phyloP scores from a whole-genome alignment of 768 basidiomycete species.

The Hortiboletus campestris region DNA sequence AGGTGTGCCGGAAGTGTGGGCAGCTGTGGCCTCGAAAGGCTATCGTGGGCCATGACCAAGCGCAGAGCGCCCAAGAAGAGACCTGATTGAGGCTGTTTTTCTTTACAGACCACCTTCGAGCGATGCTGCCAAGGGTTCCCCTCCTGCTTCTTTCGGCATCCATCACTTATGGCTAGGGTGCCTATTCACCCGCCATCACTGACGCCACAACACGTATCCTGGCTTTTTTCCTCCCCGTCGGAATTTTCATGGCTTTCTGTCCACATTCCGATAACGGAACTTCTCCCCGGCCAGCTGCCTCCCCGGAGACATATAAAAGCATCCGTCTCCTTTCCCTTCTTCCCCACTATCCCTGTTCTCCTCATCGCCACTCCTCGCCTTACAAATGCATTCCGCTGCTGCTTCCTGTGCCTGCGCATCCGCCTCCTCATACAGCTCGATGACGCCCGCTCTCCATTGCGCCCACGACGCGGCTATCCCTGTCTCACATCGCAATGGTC shows the following conservation, averaged over 20 bases:
- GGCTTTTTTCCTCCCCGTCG: conserved; percentile 24
- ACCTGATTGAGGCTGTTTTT: conserved; percentile 19
- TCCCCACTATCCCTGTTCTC: not conserved
- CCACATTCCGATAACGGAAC: conserved; percentile 38
- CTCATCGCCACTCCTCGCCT: not conserved
- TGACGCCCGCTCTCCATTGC: conserved; percentile 2
- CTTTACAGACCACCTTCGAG: conserved; percentile 24
- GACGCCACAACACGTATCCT: conserved; percentile 39
- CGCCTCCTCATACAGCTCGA: conserved; percentile 8
- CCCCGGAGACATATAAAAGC: conserved; percentile 29
- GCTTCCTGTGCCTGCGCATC: conserved; percentile 14
- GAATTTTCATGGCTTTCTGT: conserved; percentile 32
- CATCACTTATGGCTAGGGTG: conserved; percentile 30
- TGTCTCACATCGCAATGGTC: conserved; percentile 22
- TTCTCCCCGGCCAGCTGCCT: conserved; percentile 30
- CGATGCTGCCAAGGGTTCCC: conserved; percentile 29
- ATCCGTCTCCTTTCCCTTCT: not conserved
- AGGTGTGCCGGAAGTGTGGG: conserved; percentile 26
- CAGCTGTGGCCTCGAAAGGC: conserved; percentile 31
- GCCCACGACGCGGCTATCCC: conserved; percentile 16
- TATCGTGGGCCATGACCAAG: conserved; percentile 29
- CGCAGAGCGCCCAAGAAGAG: conserved; percentile 28
- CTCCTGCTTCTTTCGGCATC: conserved; percentile 17
- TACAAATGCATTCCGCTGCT: conserved; percentile 22
- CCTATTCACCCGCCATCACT: conserved; percentile 35